Conservation (phyloP, 441 rosid species). For the Metrosideros polymorpha region DNA sequence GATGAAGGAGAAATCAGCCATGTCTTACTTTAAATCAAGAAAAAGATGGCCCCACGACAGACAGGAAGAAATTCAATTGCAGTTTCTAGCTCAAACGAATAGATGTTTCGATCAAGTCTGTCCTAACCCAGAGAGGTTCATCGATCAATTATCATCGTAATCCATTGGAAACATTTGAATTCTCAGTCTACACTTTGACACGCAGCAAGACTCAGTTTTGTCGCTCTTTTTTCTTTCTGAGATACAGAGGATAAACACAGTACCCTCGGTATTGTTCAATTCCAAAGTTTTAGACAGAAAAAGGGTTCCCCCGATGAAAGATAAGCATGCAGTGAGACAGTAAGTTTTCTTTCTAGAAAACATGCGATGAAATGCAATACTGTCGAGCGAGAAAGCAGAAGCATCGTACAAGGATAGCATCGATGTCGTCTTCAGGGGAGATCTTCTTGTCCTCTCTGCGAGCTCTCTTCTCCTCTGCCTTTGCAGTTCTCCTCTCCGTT, state of each 20-base stretch:
- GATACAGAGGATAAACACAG: background rate
- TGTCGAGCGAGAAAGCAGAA: background rate
- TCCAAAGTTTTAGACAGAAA: background rate
- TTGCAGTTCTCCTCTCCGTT: conserved; percentile 78
- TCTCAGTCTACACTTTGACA: background rate
- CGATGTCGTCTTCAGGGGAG: conserved; percentile 92
- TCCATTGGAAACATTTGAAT: background rate
- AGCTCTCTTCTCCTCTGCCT: conserved; percentile 82
- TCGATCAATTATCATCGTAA: background rate
- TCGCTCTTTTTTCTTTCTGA: too few relatives aligned
- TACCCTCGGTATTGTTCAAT: background rate
- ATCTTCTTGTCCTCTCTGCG: conserved; percentile 77
- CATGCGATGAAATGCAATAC: too few relatives aligned
- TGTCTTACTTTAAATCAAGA: background rate
- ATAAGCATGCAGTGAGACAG: background rate
- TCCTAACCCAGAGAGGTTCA: background rate
- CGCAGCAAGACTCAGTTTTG: background rate
- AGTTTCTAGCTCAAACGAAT: background rate
- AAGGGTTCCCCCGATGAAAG: background rate
- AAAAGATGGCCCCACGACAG: background rate
- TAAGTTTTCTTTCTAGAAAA: background rate
- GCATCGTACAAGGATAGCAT: conserved; percentile 65
- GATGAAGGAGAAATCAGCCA: background rate
- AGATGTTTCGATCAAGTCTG: background rate
- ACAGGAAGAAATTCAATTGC: background rate